phyloP scores from a whole-genome alignment of 2,329 filamentous ascomycete genomes.

The Hirsutella rhossiliensis region DNA sequence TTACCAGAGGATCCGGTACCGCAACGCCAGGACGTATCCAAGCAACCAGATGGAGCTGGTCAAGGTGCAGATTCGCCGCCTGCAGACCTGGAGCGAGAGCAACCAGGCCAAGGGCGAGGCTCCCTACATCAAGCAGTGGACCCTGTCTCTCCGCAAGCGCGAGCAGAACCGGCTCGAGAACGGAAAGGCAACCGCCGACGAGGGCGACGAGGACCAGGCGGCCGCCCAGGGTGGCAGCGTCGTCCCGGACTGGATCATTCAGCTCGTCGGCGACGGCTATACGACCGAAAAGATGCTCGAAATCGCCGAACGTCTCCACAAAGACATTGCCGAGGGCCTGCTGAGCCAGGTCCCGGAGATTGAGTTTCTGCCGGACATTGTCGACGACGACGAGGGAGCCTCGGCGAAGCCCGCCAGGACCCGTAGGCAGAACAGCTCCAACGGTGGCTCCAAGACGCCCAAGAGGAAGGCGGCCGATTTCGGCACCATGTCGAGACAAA shows the following conservation, averaged over 20 bases:
- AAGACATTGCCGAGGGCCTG: conserved; percentile 28
- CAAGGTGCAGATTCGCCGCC: conserved; percentile 45
- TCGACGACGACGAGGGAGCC: conserved; percentile 19
- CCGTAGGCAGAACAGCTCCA: conserved; percentile 9
- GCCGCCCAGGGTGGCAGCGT: conserved; percentile 22
- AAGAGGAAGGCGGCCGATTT: conserved; percentile 13
- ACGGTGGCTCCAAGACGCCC: conserved; percentile 6
- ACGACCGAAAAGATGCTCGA: conserved; percentile 32
- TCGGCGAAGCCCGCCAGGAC: conserved; percentile 10
- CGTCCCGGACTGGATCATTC: conserved; percentile 37
- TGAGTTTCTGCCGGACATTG: conserved; percentile 45
- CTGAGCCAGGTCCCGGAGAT: conserved; percentile 42
- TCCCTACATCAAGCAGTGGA: conserved; percentile 35
- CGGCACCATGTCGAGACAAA: conserved; percentile 1
- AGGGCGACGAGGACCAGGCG: conserved; percentile 17
- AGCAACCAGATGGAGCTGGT: conserved; percentile 53
- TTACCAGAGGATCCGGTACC: conserved; percentile 65
- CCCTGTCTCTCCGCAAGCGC: conserved; percentile 50
- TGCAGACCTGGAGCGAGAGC: conserved; percentile 49
- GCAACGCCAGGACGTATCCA: conserved; percentile 49
- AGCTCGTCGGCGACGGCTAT: conserved; percentile 33
- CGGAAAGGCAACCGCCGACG: conserved; percentile 13
- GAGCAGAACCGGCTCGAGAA: conserved; percentile 44
- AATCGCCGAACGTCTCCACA: conserved; percentile 32
- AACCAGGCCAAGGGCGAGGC: conserved; percentile 24